Evolutionary conservation across 2,329 filamentous ascomycete genomes (phyloP), one percentile per base, ranked within the genome.

Genomic region (Coniochaeta sp.): DNA sequence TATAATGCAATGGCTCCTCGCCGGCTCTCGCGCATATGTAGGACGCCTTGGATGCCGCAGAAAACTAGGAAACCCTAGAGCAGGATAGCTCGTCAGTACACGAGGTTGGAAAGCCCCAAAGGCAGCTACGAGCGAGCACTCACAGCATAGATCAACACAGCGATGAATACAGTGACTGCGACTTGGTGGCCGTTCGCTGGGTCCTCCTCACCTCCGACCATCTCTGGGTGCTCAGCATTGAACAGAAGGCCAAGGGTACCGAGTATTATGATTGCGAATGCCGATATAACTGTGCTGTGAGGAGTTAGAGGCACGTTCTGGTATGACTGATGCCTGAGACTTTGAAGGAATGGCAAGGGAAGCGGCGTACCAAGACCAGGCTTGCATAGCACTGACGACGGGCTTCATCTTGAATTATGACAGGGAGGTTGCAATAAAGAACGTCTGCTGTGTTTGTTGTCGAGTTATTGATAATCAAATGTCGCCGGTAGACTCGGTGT

Each of bases 131-230:
- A 22, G 28, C 24, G 44, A 40, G 61, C 59, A 85, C 90, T 66
- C 87, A 97, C 93, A 66, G 82, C 85, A 72, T 98, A 98, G 71
- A 98, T 88, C 58, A 91, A 80, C 47, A 98, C 93, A 47, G 93
- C 91, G 28, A 87, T 87, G 70, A 96, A 97, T 59, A 97, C 88
- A 30, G 92, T 93, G 28, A 82, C 85, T 5, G 93, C 91, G 55
- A 97, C 91, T 38, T 87, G 90, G 63, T 81, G 81, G 60, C 89
- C 89, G 69, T 96, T 83, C 65, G 87, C 78, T 5, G 89, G 90
- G 65, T 88, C 85, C 1, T 89, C 84, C 57, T 82, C 82, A 59
- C 86, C 85, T 65, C 93, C 93, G 69, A 92, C 87, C 74, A 97
- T 87, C 65, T 89, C 88, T 73, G 95, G 91, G 76, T 96, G 90